Evolutionary conservation across 805 yeast species (phyloP).

Genomic region (Candida oleophila): DNA sequence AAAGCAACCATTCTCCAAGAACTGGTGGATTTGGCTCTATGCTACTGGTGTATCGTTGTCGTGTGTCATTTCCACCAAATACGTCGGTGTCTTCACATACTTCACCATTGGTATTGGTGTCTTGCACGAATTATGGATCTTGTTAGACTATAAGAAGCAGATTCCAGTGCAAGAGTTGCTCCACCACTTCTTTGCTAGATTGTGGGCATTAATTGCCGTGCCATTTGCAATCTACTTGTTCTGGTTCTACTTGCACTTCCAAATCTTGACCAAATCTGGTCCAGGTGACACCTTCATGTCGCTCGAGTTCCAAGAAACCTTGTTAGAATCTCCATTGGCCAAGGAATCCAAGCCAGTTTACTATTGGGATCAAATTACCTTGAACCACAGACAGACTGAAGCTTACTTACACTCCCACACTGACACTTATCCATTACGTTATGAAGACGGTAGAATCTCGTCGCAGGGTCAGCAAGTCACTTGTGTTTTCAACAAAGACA

Average conservation of each 20-base stretch:
- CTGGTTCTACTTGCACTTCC: slow-evolving; percentile 93
- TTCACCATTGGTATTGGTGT: slow-evolving; percentile 87
- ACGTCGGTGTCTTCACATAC: slow-evolving; percentile 93
- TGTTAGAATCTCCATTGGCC: slow-evolving; percentile 79
- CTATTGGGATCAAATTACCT: slow-evolving; percentile 71
- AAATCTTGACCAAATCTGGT: slow-evolving; percentile 79
- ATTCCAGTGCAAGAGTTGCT: slow-evolving; percentile 54
- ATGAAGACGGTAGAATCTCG: slow-evolving; percentile 94
- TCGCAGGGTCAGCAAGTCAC: slow-evolving; percentile 96
- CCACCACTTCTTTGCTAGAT: slow-evolving; percentile 75
- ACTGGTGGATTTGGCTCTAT: slow-evolving; percentile 88
- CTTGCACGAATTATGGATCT: slow-evolving; percentile 79
- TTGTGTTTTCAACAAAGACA: slow-evolving; percentile 47
- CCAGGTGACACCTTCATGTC: slow-evolving; percentile 96
- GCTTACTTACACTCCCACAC: slow-evolving; percentile 83
- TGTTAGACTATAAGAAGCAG: slow-evolving; percentile 71
- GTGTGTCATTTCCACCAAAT: slow-evolving; percentile 91
- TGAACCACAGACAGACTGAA: slow-evolving; percentile 77
- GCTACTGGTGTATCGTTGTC: slow-evolving; percentile 85
- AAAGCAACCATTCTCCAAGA: slow-evolving; percentile 56
- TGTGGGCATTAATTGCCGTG: slow-evolving; percentile 65
- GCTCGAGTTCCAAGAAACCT: slow-evolving; percentile 90
- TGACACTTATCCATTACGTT: slow-evolving; percentile 78
- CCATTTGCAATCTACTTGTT: slow-evolving; percentile 81
- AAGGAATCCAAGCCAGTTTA: slow-evolving; percentile 68